Conservation (phyloP, 176 grass and related monocot species). For the Triticum turgidum region DNA sequence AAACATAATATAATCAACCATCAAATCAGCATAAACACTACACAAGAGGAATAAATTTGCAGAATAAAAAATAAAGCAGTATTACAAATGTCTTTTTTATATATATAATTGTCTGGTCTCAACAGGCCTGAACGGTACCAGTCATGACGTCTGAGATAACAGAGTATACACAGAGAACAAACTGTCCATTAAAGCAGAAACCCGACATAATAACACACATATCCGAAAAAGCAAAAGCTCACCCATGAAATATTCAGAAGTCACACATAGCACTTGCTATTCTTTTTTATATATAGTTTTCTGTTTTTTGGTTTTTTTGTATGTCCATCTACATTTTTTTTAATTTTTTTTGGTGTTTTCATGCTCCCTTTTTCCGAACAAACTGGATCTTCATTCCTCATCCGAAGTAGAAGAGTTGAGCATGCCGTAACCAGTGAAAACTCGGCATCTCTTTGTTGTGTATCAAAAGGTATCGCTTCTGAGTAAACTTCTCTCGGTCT, state of each 20-base stretch:
- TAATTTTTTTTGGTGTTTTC: constrained; percentile 17
- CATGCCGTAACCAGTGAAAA: constrained; percentile 47
- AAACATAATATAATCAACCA: not conserved
- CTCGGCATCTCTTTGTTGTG: constrained; percentile 26
- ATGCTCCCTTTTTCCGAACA: not conserved
- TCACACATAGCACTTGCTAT: constrained; percentile 6
- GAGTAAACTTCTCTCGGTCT: constrained; percentile 50
- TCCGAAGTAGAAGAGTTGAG: not conserved
- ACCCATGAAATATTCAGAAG: not conserved
- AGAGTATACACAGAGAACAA: constrained; percentile 3
- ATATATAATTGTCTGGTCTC: constrained; percentile 14
- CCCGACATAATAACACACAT: constrained; percentile 1
- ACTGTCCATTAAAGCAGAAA: not conserved
- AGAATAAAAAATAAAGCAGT: not conserved
- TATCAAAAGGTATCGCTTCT: constrained; percentile 64
- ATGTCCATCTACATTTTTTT: constrained; percentile 16
- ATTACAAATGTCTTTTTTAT: constrained; percentile 19
- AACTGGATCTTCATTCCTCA: constrained; percentile 22
- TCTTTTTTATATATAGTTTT: constrained; percentile 7
- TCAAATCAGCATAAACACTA: not conserved
- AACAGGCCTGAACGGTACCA: not conserved
- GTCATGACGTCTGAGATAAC: constrained; percentile 4
- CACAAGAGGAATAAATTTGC: not conserved
- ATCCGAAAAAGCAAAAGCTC: constrained; percentile 6
- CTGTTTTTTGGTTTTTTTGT: not conserved